Evolutionary conservation across 2,329 filamentous ascomycete species (phyloP), one percentile per base, ranked within the genome.

Genomic region (Fusarium heterosporum): DNA sequence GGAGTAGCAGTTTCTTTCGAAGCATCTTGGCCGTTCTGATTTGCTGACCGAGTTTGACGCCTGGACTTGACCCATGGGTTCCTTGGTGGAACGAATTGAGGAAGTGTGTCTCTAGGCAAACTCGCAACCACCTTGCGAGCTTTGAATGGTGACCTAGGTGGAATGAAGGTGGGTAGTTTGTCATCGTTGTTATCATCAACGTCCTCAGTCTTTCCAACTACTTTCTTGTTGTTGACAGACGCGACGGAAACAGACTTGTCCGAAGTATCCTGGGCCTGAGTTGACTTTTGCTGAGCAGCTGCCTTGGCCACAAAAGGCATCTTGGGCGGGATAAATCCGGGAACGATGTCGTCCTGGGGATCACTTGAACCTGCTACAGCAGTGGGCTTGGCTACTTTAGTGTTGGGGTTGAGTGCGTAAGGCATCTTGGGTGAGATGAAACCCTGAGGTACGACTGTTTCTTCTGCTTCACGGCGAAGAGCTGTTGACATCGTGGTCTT

Each of bases 271-370:
- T 61, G 55, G 11, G 30, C 36, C 14, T 61, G 46, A 6, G 42
- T 38, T 2, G 48, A 45, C 39, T 55, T 55, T 36, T 54, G 39
- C 22, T 60, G 47, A 19, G n/a, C 38, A n/a, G 36, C 25, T 32
- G 40, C 19, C 32, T 65, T 68, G 22, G 42, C 42, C 32, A 69
- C 52, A 42, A 55, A 68, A 19, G 66, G 66, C 52, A 61, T 64
- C 29, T 48, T 69, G 36, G 66, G 66, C 4, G 57, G 58, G 22
- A 69, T 69, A 25, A 69, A 69, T 13, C 51, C 62, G 11, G 66
- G 53, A 3, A 67, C 42, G 8, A 41, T 46, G 19, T 46, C 22
- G 6, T 64, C 57, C 16, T 63, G n/a, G 25, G 45, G 13, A 22
- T 40, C 40, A 13, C 53, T 41, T 17, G 52, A 14, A 16, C 38